phyloP scores from a whole-genome alignment of 1,284 basidiomycete species.

The Xerocomus alliaceus region DNA sequence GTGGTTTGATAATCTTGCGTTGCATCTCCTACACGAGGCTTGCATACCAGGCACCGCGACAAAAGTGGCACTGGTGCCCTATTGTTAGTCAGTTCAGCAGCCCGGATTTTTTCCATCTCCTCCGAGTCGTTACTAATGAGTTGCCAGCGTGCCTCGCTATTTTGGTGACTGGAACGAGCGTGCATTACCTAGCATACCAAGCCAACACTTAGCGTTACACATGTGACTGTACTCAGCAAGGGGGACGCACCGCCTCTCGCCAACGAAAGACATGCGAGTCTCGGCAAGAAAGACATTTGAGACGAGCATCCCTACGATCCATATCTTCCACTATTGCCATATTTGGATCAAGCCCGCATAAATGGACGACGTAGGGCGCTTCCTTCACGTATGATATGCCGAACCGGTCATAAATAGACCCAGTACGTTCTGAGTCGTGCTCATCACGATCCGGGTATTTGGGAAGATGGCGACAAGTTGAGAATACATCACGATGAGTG shows the following conservation, averaged over 20 bases:
- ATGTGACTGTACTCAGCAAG: no score
- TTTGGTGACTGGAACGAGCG: no score
- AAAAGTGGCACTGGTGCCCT: no score
- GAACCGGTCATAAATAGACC: not conserved
- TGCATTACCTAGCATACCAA: no score
- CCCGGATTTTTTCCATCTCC: no score
- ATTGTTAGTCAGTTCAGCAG: no score
- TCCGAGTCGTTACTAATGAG: no score
- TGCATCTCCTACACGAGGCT: not conserved
- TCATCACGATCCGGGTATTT: not conserved
- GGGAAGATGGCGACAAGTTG: not conserved
- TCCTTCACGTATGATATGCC: not conserved
- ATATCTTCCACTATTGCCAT: conserved; percentile 29
- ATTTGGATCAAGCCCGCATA: conserved; percentile 28
- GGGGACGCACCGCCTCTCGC: conserved; percentile 12
- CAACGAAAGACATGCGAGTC: not conserved
- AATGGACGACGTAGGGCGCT: conserved; percentile 14
- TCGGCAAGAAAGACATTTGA: conserved; percentile 3
- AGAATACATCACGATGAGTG: not conserved
- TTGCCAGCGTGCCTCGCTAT: no score
- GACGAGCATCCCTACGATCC: conserved; percentile 20
- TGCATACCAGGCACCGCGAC: conserved; percentile 2
- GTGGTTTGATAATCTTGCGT: not conserved
- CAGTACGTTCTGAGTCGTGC: not conserved
- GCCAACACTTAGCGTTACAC: no score